A percentile compares a stretch with the other conserved stretches of the same genome.
Evolutionary conservation across 108 stramenopile genomes (phyloP).

Genomic region (Mediolabrus comicus): DNA sequence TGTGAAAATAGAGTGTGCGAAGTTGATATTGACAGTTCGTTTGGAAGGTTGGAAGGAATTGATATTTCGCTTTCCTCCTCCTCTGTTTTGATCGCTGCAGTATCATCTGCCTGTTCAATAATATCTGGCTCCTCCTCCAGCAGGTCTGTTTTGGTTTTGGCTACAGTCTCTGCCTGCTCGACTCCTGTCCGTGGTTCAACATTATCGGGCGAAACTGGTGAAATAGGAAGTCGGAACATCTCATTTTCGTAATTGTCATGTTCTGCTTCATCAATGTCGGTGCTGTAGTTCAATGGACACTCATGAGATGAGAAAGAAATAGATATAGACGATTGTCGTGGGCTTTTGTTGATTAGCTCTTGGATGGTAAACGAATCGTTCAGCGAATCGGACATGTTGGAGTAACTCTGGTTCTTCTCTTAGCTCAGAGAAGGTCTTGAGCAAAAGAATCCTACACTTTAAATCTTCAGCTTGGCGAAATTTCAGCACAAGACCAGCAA

Average conservation of each 20-base stretch:
- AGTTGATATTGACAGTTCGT: neutral
- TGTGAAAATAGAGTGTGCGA: neutral
- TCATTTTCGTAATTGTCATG: neutral
- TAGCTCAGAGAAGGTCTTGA: no score
- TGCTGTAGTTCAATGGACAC: conserved; percentile 24
- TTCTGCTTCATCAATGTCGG: neutral
- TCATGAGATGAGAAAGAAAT: conserved; percentile 6
- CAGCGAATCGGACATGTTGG: neutral
- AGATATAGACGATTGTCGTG: conserved; percentile 9
- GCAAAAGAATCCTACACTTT: no score
- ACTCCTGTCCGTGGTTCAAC: neutral
- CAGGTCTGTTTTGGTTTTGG: no score
- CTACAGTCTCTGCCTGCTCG: neutral
- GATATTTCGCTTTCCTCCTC: neutral
- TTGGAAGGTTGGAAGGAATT: neutral
- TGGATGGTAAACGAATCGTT: conserved; percentile 3
- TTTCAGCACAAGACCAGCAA: no score
- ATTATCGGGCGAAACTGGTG: conserved; percentile 11
- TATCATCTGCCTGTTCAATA: neutral
- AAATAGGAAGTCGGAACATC: conserved; percentile 6
- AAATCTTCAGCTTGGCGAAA: no score
- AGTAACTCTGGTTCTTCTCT: no score
- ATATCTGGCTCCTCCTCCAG: no score
- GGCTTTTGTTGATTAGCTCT: neutral
- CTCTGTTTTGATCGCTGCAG: neutral